A percentile compares a stretch with the other conserved stretches of the same genome.
These are phyloP conservation scores for Cochlearia excelsa DNA, from an alignment of 345 rosid genomes.

Conservation along the genomic window DNA sequence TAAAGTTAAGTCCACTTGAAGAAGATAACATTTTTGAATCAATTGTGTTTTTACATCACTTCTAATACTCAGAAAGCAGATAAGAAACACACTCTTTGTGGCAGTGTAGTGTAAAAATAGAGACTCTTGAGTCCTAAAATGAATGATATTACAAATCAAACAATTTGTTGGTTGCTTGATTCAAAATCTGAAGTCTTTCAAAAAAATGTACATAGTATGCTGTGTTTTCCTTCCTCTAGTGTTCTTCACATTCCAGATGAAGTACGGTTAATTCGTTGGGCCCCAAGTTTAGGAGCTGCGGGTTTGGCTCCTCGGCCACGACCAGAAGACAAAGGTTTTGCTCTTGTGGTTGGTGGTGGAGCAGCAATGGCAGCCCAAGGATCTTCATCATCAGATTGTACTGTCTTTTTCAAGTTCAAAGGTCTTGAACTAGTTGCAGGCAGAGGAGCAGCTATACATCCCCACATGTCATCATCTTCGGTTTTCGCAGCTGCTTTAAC, in stretches of 20 bases:
- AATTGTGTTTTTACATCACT: constrained; percentile 28
- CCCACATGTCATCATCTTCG: constrained; percentile 93
- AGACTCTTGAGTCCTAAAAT: constrained; percentile 34
- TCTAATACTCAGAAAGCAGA: constrained; percentile 16
- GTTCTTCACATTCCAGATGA: constrained; percentile 57
- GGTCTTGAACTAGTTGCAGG: constrained; percentile 69
- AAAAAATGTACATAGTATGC: constrained; percentile 48
- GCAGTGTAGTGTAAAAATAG: constrained; percentile 12
- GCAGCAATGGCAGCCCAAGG: constrained; percentile 98
- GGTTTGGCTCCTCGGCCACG: constrained; percentile 77
- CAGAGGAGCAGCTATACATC: constrained; percentile 83
- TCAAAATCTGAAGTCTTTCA: constrained; percentile 34
- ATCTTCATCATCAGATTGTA: constrained; percentile 60
- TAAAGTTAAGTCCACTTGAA: constrained; percentile 28
- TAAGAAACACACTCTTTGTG: neutral
- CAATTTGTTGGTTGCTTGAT: constrained; percentile 26
- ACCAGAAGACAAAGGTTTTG: constrained; percentile 66
- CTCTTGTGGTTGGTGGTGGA: constrained; percentile 79
- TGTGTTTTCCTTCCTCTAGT: constrained; percentile 22
- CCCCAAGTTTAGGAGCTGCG: constrained; percentile 68
- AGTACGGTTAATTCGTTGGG: constrained; percentile 87
- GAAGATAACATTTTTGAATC: constrained; percentile 8
- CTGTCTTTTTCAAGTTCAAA: constrained; percentile 53
- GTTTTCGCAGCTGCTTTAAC: constrained; percentile 42
- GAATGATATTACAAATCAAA: constrained; percentile 59